These are phyloP conservation scores for Talaromyces proteolyticus DNA, from an alignment of 495 filamentous ascomycete genomes.

Conservation along the genomic window DNA sequence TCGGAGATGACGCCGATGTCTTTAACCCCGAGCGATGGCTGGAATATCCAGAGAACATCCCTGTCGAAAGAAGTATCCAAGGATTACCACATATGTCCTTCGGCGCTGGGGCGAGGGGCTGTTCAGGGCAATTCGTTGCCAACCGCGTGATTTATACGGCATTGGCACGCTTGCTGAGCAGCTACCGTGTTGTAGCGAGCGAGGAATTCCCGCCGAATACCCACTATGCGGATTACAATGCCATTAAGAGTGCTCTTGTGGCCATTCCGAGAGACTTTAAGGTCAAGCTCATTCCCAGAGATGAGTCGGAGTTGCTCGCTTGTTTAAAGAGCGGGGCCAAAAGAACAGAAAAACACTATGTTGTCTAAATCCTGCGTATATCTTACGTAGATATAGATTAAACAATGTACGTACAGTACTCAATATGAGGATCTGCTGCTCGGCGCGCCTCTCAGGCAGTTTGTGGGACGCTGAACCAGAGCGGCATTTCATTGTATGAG, in stretches of 20 bases:
- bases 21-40: conserved; percentile 43
- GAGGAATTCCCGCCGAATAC: conserved; percentile 33
- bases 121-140: conserved; percentile 35
- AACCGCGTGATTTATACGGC: conserved; percentile 34
- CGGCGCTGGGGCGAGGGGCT: conserved; percentile 36
- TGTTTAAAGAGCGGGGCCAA: too few species aligned
- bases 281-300: conserved; percentile 37
- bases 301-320: too few species aligned
- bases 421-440: too few species aligned
- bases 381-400: too few species aligned
- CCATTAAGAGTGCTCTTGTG: conserved; percentile 35
- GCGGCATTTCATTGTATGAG: too few species aligned
- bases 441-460: too few species aligned
- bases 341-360: too few species aligned
- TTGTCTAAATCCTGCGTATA: too few species aligned
- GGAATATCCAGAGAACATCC: conserved; percentile 13
- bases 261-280: conserved; percentile 43
- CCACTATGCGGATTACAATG: conserved; percentile 43
- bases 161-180: conserved; percentile 28
- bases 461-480: too few species aligned
- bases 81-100: conserved; percentile 35
- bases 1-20: conserved; percentile 25
- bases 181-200: conserved; percentile 33
- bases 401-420: too few species aligned
- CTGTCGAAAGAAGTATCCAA: conserved; percentile 14